A percentile compares a stretch with the other conserved stretches of the same genome.
phyloP scores from a whole-genome alignment of 73 alveolate genomes.

The Paramecium tetraurelia region DNA sequence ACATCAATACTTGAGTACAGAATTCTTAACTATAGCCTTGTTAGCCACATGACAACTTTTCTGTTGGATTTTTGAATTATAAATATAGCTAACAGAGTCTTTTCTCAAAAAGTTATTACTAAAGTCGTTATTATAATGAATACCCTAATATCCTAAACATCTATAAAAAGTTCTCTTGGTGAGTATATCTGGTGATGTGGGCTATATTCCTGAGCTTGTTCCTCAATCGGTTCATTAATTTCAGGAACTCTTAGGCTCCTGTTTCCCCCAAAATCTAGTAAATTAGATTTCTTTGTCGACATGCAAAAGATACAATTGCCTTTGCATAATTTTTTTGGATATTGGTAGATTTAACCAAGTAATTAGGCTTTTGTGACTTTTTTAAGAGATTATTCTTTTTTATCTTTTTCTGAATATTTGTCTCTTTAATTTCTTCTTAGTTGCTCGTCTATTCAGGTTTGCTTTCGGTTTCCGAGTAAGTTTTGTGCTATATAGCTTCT shows the following conservation, averaged over 20 bases:
- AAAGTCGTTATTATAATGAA: not conserved
- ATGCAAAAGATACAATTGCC: slow-evolving; percentile 22
- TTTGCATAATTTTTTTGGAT: slow-evolving; percentile 36
- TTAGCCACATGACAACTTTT: slow-evolving; percentile 5
- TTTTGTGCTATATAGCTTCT: not conserved
- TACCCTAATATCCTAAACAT: not conserved
- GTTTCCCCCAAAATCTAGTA: not conserved
- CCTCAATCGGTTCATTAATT: not conserved
- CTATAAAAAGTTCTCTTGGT: not conserved
- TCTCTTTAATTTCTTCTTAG: not conserved
- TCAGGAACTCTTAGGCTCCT: not conserved
- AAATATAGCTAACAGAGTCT: not conserved
- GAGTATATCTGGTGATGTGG: not conserved
- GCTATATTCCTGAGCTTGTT: slow-evolving; percentile 30
- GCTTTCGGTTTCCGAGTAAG: not conserved
- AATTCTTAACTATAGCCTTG: not conserved
- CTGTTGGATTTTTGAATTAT: slow-evolving; percentile 4
- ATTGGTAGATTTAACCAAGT: not conserved
- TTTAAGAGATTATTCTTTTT: not conserved
- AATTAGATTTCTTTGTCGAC: not conserved
- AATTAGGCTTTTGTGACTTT: not conserved
- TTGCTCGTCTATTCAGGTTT: not conserved
- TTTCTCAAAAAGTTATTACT: slow-evolving; percentile 7
- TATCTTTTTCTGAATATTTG: not conserved
- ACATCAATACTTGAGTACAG: not conserved